Conservation (phyloP, 2,329 filamentous ascomycete genomes). For the Aspergillus pseudotamarii region DNA sequence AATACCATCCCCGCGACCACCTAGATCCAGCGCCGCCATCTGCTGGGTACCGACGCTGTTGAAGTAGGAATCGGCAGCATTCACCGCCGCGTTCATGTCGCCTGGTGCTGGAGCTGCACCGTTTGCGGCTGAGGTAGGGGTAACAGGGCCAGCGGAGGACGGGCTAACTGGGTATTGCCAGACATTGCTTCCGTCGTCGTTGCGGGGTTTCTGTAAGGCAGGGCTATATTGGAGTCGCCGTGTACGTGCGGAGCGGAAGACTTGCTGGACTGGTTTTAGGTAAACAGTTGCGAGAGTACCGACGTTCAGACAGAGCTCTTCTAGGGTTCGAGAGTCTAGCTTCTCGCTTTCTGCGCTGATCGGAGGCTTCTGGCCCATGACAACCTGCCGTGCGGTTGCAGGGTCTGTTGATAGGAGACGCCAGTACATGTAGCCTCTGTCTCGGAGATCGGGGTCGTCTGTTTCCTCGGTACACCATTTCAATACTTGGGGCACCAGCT, state of each 20-base stretch:
- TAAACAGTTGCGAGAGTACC: constrained; percentile 97
- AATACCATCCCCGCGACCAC: constrained; percentile 66
- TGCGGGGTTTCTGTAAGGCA: constrained; percentile 73
- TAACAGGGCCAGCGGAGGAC: constrained; percentile 34
- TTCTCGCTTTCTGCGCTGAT: constrained; percentile 97
- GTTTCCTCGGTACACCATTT: constrained; percentile 99
- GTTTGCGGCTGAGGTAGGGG: constrained; percentile 32
- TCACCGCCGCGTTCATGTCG: constrained; percentile 71
- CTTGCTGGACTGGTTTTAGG: constrained; percentile 94
- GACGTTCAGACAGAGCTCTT: constrained; percentile 96
- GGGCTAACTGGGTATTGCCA: constrained; percentile 40
- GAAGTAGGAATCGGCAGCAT: constrained; percentile 88
- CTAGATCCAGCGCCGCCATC: constrained; percentile 72
- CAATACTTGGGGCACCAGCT: constrained; percentile 88
- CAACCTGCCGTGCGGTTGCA: constrained; percentile 78
- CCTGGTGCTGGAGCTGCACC: constrained; percentile 33
- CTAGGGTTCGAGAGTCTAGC: constrained; percentile 83
- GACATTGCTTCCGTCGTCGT: constrained; percentile 39
- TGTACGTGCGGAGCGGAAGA: constrained; percentile 86
- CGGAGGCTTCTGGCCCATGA: constrained; percentile 96
- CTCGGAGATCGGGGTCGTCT: constrained; percentile 95
- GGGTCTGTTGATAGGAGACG: constrained; percentile 91
- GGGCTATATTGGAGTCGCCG: constrained; percentile 79
- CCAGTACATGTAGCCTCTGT: constrained; percentile 99
- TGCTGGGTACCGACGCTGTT: constrained; percentile 73